Percentiles rank a stretch among this genome's conserved stretches.
phyloP scores from a whole-genome alignment of 1,139 yeast species.

The Scheffersomyces illinoinensis region DNA sequence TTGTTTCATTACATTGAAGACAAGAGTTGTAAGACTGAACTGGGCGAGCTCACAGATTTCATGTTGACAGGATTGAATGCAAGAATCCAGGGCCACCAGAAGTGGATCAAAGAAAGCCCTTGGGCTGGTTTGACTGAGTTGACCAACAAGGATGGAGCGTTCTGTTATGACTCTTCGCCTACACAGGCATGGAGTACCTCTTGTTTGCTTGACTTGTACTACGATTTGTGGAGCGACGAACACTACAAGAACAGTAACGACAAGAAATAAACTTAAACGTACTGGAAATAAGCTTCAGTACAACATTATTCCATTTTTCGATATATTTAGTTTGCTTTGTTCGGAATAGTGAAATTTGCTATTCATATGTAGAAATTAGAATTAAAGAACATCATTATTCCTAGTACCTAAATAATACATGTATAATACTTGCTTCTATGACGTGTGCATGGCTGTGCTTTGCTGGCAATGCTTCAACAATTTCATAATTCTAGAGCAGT shows the following conservation, averaged over 20 bases:
- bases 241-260: constrained; percentile 4
- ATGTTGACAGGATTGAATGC: constrained; percentile 43
- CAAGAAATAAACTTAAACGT: background rate
- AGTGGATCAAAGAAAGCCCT: constrained; percentile 69
- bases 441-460: background rate
- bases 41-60: background rate
- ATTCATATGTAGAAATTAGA: background rate
- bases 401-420: background rate
- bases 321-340: background rate
- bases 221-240: constrained; percentile 51
- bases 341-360: background rate
- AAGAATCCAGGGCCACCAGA: constrained; percentile 63
- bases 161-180: constrained; percentile 86
- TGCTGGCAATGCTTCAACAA: too few relatives aligned
- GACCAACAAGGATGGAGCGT: constrained; percentile 82
- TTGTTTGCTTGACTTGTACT: constrained; percentile 77
- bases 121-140: constrained; percentile 96
- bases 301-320: background rate
- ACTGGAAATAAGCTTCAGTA: background rate
- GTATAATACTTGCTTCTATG: too few relatives aligned
- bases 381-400: background rate
- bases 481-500: too few relatives aligned
- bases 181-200: constrained; percentile 97
- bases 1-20: constrained; percentile 49
- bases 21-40: constrained; percentile 30